These are phyloP conservation scores for Colletotrichum nymphaeae DNA, from an alignment of 2,329 filamentous ascomycete genomes.

Conservation along the genomic window DNA sequence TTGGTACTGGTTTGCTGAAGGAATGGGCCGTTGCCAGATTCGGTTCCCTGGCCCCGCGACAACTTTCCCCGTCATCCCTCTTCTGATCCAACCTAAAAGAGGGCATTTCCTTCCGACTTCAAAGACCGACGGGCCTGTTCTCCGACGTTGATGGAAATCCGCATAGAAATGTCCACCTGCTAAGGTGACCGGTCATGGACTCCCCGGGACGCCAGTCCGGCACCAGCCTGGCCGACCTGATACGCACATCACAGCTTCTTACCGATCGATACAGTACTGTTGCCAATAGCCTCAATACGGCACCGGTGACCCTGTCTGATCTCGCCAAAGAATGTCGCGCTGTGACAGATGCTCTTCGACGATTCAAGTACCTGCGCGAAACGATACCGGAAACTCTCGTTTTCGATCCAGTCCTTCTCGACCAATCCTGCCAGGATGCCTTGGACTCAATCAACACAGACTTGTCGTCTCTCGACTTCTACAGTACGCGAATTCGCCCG, in stretches of 20 bases:
- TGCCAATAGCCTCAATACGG: constrained; percentile 37
- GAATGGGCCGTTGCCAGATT: constrained; percentile 22
- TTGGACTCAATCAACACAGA: constrained; percentile 26
- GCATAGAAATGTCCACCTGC: constrained; percentile 17
- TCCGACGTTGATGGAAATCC: constrained; percentile 10
- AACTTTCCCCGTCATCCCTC: constrained; percentile 8
- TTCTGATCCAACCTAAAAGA: constrained; percentile 19
- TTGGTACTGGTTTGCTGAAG: constrained; percentile 4
- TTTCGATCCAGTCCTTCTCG: constrained; percentile 24
- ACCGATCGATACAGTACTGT: constrained; percentile 14
- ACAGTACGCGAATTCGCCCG: constrained; percentile 25
- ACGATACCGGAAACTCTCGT: constrained; percentile 14
- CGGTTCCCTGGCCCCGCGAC: constrained; percentile 20
- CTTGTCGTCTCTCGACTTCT: constrained; percentile 22
- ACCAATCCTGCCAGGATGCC: constrained; percentile 26
- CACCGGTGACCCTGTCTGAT: constrained; percentile 37
- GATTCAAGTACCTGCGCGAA: constrained; percentile 25
- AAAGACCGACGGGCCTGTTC: background rate
- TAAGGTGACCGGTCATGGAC: constrained; percentile 32
- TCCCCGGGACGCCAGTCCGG: constrained; percentile 35
- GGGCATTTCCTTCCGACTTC: constrained; percentile 1
- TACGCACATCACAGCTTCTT: constrained; percentile 22
- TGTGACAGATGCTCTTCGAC: constrained; percentile 26
- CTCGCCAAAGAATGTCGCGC: constrained; percentile 37
- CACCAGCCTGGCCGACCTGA: constrained; percentile 27